phyloP scores from a whole-genome alignment of 192 early-diverging fungal genomes.

The Dissophora ornata region DNA sequence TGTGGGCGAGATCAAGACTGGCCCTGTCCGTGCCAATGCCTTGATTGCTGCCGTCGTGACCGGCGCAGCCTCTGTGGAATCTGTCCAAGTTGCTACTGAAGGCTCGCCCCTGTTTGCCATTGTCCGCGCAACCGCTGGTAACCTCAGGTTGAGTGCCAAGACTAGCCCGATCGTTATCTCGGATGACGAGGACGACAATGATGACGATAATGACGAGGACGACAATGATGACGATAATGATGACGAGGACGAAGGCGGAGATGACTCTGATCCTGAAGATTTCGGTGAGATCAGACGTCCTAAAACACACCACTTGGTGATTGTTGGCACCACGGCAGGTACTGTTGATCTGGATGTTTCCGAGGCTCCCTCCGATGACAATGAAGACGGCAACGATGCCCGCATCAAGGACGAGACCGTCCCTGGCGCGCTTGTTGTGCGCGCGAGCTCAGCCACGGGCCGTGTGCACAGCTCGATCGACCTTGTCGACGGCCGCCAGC shows the following conservation, averaged over 20 bases:
- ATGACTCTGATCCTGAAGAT: not conserved
- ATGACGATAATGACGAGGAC: not conserved
- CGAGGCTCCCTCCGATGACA: not conserved
- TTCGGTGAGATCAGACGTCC: not conserved
- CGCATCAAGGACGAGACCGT: not conserved
- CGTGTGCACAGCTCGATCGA: not conserved
- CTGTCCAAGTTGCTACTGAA: constrained; percentile 5
- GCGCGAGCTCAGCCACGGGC: not conserved
- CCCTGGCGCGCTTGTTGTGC: constrained; percentile 14
- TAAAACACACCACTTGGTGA: not conserved
- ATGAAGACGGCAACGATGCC: not conserved
- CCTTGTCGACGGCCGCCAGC: constrained; percentile 7
- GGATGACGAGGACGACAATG: constrained; percentile 15
- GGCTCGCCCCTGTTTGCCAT: constrained; percentile 1
- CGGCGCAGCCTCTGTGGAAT: constrained; percentile 7
- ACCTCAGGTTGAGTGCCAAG: constrained; percentile 7
- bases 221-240: constrained; percentile 1
- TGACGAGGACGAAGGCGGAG: constrained; percentile 1
- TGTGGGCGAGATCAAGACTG: constrained; percentile 26
- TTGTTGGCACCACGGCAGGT: not conserved
- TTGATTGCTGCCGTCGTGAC: constrained; percentile 11
- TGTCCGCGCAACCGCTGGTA: not conserved
- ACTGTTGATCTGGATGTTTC: constrained; percentile 5
- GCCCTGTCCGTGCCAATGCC: constrained; percentile 5
- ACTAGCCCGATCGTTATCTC: constrained; percentile 2